Evolutionary conservation across 345 rosid species (phyloP), one percentile per base, ranked within the genome.

Genomic region (Odontarrhena argentea): DNA sequence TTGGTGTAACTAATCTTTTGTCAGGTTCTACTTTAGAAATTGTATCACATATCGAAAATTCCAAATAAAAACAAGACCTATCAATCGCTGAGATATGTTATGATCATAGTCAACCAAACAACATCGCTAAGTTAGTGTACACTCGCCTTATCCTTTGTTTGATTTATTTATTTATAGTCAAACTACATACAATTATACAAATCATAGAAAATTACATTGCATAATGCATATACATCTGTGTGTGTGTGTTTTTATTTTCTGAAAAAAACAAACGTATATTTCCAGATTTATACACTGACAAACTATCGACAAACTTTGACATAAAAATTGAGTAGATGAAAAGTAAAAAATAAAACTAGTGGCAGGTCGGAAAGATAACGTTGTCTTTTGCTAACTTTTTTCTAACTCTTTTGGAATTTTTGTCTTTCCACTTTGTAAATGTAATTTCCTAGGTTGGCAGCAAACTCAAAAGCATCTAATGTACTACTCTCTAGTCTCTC

Each of bases 381-480:
- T 58, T 65, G 25, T 73, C 71, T 58, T 71, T 63, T 63, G 70
- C 43, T 34, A 51, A 52, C 15, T 52, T 47, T 60, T 55, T 54
- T 46, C 6, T 36, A 55, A 55, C 57, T 46, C 63, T 71, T 57
- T 72, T 58, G 60, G 66, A 35, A 50, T 10, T 57, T 72, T 42
- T 35, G 51, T 55, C 56, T 54, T 45, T 11, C 66, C 34, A 72
- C 71, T 51, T 65, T 72, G 71, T 65, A n/a, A 65, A 57, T 72
- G 36, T 32, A 32, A 32, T 32, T 32, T 73, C 67, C 71, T 58
- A 73, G 67, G 67, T 58, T 73, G 76, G 71, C 67, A 24, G 25
- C 32, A 49, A 65, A 58, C 76, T 57, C 55, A 41, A 64, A 72
- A 65, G 67, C 66, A 73, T 72, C 71, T 53, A 50, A 11, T 57